Percentiles rank a stretch among this genome's conserved stretches.
These are phyloP conservation scores for Prunus padus DNA, from an alignment of 306 rosid species.

Conservation along the genomic window DNA sequence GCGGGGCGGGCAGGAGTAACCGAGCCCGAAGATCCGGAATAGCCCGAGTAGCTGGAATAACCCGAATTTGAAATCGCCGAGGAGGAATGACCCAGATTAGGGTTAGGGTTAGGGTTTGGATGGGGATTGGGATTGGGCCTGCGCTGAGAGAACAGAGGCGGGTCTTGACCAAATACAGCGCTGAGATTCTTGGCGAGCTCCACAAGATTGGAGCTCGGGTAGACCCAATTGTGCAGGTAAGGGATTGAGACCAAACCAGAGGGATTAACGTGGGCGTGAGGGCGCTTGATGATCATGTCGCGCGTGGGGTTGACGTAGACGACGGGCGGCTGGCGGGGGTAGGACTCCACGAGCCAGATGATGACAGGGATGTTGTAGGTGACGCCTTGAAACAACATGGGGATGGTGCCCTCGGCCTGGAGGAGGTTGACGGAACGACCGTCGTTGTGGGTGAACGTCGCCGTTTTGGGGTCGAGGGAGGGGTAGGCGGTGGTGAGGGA, in stretches of 20 bases:
- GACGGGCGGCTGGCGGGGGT: constrained; percentile 87
- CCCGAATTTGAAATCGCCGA: constrained; percentile 15
- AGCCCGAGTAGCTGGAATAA: not conserved
- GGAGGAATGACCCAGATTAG: constrained; percentile 24
- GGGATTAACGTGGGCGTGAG: constrained; percentile 71
- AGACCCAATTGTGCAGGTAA: constrained; percentile 72
- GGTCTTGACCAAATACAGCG: constrained; percentile 59
- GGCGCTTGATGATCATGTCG: constrained; percentile 93
- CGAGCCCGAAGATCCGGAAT: constrained; percentile 2
- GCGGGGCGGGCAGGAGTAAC: constrained; percentile 39
- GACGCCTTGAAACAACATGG: constrained; percentile 65
- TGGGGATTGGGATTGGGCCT: constrained; percentile 35
- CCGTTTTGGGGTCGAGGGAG: constrained; percentile 82
- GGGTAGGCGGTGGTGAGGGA: constrained; percentile 54
- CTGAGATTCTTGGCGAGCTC: constrained; percentile 57
- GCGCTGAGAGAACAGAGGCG: constrained; percentile 85
- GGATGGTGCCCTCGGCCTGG: constrained; percentile 85
- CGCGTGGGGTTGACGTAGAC: constrained; percentile 91
- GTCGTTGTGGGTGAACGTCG: constrained; percentile 88
- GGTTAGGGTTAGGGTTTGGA: constrained; percentile 29
- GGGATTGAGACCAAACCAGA: constrained; percentile 75
- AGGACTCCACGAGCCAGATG: constrained; percentile 89
- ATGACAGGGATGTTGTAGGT: constrained; percentile 90
- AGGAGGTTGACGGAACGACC: constrained; percentile 93
- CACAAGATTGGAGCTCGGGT: constrained; percentile 70